phyloP scores from a whole-genome alignment of 768 basidiomycete species.

The Serendipita sp. region DNA sequence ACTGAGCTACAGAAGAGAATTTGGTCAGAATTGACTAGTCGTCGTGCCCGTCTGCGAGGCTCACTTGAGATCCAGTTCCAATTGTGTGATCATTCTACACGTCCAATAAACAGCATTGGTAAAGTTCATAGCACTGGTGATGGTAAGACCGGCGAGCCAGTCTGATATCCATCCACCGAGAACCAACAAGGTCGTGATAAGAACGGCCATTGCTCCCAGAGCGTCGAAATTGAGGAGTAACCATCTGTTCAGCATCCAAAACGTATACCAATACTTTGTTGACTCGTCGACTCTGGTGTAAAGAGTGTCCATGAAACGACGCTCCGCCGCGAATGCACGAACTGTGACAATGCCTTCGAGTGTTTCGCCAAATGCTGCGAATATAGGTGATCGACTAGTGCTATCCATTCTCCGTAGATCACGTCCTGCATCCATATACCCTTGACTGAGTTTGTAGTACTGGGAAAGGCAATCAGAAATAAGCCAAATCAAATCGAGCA shows the following conservation, averaged over 20 bases:
- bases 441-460: slow-evolving; percentile 7
- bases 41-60: background rate
- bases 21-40: no score
- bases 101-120: slow-evolving; percentile 24
- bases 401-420: slow-evolving; percentile 89
- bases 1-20: slow-evolving; percentile 40
- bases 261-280: slow-evolving; percentile 35
- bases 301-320: slow-evolving; percentile 55
- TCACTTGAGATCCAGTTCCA: slow-evolving; percentile 62
- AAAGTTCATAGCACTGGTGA: slow-evolving; percentile 55
- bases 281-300: slow-evolving; percentile 60
- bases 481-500: background rate
- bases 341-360: slow-evolving; percentile 62
- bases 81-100: slow-evolving; percentile 29
- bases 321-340: slow-evolving; percentile 74
- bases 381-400: slow-evolving; percentile 70
- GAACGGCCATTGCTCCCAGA: slow-evolving; percentile 54
- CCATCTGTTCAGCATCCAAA: slow-evolving; percentile 87
- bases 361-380: slow-evolving; percentile 44
- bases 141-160: slow-evolving; percentile 33
- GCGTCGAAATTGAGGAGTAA: slow-evolving; percentile 67
- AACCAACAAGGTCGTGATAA: slow-evolving; percentile 62
- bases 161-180: slow-evolving; percentile 34
- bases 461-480: background rate
- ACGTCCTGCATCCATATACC: slow-evolving; percentile 46